Evolutionary conservation across 2,329 filamentous ascomycete genomes (phyloP), one percentile per base, ranked within the genome.

Genomic region (Cladobotryum protrusum): DNA sequence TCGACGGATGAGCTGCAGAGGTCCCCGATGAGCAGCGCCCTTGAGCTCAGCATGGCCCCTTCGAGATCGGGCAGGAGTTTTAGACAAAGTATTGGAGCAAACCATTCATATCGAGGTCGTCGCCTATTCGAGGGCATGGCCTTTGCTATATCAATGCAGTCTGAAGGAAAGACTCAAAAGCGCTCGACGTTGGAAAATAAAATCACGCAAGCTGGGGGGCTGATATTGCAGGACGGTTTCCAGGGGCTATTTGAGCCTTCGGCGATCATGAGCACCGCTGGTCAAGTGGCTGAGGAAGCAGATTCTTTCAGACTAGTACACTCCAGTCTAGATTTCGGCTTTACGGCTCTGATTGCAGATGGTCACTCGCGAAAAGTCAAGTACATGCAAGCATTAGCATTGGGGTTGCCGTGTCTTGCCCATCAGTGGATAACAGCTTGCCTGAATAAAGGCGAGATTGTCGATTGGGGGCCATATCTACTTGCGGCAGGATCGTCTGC

Each of bases 301-400:
- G 62, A 56, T 19, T 55, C 48, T 13, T 47, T 93, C 15, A 71
- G 66, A 1, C 73, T 95, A 1, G 81, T 72, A 2, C 56, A 72
- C 11, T 65, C 72, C 18, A 78, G 78, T 18, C 61, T 71, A 34
- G 69, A 76, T 2, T 72, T 83, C 1, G 85, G 88, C 0, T 97
- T 99, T 62, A 83, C 87, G 0, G 91, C 89, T 4, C 72, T 97
- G 13, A 87, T 99, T 52, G 86, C 91, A 0, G 89, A 97, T 61
- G 80, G 82, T 4, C 87, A 96, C 64, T 93, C 87, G 6, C 83
- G 92, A 43, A 90, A 89, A 55, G 81, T 84, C 45, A 99, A 97
- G 64, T 96, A 93, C 66, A 87, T 97, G 76, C 91, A 97, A 69
- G 93, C 93, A 0, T 78, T 99, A 2, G 91, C 93, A 0, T 78